A percentile compares a stretch with the other conserved stretches of the same genome.
phyloP scores from a whole-genome alignment of 2,329 filamentous ascomycete species.

The Juglanconis oblonga region DNA sequence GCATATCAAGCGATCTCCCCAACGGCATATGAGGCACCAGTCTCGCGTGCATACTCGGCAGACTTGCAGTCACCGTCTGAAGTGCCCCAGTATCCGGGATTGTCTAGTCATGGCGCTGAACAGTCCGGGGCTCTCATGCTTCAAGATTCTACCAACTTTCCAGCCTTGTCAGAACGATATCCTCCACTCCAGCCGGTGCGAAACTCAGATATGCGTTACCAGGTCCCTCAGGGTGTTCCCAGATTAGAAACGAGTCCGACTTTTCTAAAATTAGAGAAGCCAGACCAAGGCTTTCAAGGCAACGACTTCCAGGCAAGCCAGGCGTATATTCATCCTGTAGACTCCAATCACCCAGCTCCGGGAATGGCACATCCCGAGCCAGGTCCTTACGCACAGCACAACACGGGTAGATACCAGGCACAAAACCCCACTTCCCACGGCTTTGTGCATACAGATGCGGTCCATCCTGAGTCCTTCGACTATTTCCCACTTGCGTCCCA shows the following conservation, averaged over 20 bases:
- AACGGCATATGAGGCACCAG: constrained; percentile 2
- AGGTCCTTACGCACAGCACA: background rate
- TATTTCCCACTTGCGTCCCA: constrained; percentile 12
- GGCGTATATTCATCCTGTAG: background rate
- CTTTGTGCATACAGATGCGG: constrained; percentile 6
- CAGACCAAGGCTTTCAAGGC: constrained; percentile 17
- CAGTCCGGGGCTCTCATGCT: constrained; percentile 1
- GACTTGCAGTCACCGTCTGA: constrained; percentile 8
- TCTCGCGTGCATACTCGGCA: constrained; percentile 5
- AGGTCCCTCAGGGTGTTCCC: constrained; percentile 26
- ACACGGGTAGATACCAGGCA: background rate
- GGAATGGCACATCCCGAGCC: background rate
- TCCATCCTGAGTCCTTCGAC: constrained; percentile 3
- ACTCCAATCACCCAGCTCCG: background rate
- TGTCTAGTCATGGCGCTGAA: constrained; percentile 13
- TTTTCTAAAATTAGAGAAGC: constrained; percentile 25
- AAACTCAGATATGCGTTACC: constrained; percentile 9
- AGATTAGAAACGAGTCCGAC: constrained; percentile 19
- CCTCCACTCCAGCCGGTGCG: constrained; percentile 14
- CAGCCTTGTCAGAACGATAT: constrained; percentile 3
- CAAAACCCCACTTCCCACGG: constrained; percentile 1
- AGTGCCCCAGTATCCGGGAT: constrained; percentile 2
- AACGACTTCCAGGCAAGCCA: background rate
- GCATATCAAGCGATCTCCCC: constrained; percentile 10
- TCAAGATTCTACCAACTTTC: constrained; percentile 16